phyloP scores from a whole-genome alignment of 202 grass and related monocot species.

The Saccharum hybrid region DNA sequence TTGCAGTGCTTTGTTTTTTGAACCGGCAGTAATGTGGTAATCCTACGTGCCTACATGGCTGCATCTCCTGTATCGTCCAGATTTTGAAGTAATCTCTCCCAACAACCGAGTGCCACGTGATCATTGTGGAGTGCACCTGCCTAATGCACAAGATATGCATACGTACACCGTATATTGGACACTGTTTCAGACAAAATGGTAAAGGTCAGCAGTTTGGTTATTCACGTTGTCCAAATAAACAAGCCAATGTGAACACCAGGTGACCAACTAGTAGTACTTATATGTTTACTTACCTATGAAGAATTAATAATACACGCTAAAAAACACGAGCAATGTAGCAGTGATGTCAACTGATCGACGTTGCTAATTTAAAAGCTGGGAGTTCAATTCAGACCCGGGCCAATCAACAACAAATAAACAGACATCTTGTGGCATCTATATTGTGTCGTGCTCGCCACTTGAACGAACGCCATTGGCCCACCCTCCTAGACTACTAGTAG shows the following conservation, averaged over 20 bases:
- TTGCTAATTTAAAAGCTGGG: constrained; percentile 4
- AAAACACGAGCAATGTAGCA: neutral
- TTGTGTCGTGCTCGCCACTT: constrained; percentile 12
- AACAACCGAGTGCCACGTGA: no score
- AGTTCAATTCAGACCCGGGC: neutral
- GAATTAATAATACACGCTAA: neutral
- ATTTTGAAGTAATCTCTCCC: neutral
- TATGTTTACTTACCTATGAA: neutral
- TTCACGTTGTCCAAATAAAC: neutral
- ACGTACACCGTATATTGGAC: neutral
- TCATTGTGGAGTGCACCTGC: no score
- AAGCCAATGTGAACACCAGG: neutral
- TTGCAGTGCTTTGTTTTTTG: neutral
- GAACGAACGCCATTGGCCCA: constrained; percentile 22
- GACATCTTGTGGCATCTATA: neutral
- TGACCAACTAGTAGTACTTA: no score
- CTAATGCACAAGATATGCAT: neutral
- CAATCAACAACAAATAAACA: neutral
- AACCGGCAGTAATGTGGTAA: no score
- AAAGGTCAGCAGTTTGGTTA: neutral
- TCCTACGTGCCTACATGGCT: neutral
- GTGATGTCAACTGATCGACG: neutral
- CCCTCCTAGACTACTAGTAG: neutral
- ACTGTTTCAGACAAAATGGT: neutral
- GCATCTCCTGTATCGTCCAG: neutral